Evolutionary conservation across 2,329 filamentous ascomycete species (phyloP), one percentile per base, ranked within the genome.

Genomic region (Dactylellina leptospora): DNA sequence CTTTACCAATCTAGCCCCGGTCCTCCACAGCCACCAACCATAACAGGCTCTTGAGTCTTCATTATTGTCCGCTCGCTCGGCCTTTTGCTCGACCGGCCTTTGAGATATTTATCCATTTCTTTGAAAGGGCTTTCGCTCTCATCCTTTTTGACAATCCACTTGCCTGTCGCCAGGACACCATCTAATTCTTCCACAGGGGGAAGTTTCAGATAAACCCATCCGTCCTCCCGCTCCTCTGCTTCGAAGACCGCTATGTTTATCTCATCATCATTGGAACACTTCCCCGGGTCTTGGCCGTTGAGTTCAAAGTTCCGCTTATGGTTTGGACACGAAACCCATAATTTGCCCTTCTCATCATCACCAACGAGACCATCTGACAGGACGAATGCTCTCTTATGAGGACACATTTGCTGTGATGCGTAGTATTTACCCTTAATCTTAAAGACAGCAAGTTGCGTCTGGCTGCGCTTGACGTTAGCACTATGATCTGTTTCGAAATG

Each of bases 321-420:
- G 80, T 89, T 87, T 0, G 92, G 92, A 78, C 92, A 96, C 0
- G 88, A 91, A 16, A 96, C 86, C 88, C 90, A 96, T n/a, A 92
- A 87, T 70, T 87, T 88, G 73, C 86, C 82, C 48, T 81, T 59
- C 50, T 74, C 72, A 71, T 81, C 77, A 74, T 91, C 88, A 40
- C 93, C 92, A 48, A 96, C 85, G 6, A 96, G 82, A 1, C 92
- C 91, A 78, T 96, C 93, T 0, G 89, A 90, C 23, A 96, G 86
- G n/a, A 93, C 89, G 77, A 96, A 96, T 0, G 92, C 88, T 9
- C 92, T 88, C 81, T 93, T 95, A 82, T 96, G 92, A 8, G 92
- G 92, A 79, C 92, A 96, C 92, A 96, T 96, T 78, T 96, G 91
- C 81, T 96, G 92, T 11, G 90, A 90, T 68, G 90, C 90, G 79